Evolutionary conservation across 306 rosid genomes (phyloP).

Genomic region (Castanospermum australe): DNA sequence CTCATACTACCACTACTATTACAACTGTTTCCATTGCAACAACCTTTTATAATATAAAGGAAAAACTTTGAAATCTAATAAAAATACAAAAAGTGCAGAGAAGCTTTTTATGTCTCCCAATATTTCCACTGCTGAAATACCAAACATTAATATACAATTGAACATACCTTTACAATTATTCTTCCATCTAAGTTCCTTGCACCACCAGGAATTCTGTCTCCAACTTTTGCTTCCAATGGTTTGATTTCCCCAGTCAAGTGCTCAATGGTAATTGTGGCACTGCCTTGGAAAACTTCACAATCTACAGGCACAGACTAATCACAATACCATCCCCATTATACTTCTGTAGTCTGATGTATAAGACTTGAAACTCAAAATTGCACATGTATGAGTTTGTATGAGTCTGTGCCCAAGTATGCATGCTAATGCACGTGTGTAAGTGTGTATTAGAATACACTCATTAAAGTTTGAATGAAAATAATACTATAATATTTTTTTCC

Average conservation of each 20-base stretch:
- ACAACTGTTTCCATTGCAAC: constrained; percentile 3
- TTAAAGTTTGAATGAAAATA: neutral
- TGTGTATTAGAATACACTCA: neutral
- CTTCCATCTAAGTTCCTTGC: constrained; percentile 97
- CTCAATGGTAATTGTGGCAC: constrained; percentile 90
- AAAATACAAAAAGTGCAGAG: neutral
- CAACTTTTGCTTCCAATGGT: constrained; percentile 83
- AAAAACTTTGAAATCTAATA: neutral
- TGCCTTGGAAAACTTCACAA: constrained; percentile 94
- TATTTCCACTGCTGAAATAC: neutral
- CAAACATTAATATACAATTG: constrained; percentile 15
- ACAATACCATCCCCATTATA: constrained; percentile 71
- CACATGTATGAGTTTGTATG: constrained; percentile 10
- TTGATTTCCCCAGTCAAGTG: constrained; percentile 97
- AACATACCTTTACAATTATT: constrained; percentile 85
- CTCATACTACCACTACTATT: constrained; percentile 17
- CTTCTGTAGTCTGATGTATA: constrained; percentile 46
- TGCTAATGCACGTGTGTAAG: neutral
- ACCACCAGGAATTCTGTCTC: constrained; percentile 95
- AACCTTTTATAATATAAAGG: neutral
- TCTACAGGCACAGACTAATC: constrained; percentile 99
- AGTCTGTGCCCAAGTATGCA: neutral
- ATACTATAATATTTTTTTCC: neutral
- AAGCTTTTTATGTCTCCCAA: neutral
- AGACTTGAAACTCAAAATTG: constrained; percentile 33